Evolutionary conservation across 768 basidiomycete genomes (phyloP).

Genomic region (Boletus insuetus): DNA sequence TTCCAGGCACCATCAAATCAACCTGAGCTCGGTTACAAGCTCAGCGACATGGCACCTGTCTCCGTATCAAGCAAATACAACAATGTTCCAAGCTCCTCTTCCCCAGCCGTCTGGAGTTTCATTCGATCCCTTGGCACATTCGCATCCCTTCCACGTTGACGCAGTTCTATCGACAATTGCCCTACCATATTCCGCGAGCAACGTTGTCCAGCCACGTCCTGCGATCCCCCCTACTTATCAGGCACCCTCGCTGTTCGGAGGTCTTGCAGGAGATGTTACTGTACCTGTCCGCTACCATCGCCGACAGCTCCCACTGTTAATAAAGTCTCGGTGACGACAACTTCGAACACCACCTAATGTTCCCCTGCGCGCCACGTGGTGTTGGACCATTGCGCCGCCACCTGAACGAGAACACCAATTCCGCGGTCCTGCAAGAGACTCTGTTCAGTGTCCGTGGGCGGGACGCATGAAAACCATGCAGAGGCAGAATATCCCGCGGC

Average conservation of each 20-base stretch:
- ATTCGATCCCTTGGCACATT: too few species aligned
- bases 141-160: not conserved
- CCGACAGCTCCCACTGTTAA: not conserved
- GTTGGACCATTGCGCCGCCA: not conserved
- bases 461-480: conserved; percentile 7
- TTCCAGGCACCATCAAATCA: not conserved
- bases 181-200: not conserved
- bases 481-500: conserved; percentile 16
- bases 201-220: not conserved
- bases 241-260: not conserved
- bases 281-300: not conserved
- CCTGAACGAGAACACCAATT: not conserved
- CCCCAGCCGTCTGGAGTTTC: too few species aligned
- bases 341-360: not conserved
- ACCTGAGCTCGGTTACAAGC: not conserved
- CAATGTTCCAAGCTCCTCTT: too few species aligned
- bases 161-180: not conserved
- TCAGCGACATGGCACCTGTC: not conserved
- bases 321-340: not conserved
- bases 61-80: not conserved
- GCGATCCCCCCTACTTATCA: not conserved
- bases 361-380: not conserved
- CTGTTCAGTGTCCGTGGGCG: conserved; percentile 9
- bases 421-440: not conserved
- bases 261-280: not conserved